Base-by-base conservation (phyloP, 495 filamentous ascomycete genomes). In the Aspergillus coremiiformis region DNA sequence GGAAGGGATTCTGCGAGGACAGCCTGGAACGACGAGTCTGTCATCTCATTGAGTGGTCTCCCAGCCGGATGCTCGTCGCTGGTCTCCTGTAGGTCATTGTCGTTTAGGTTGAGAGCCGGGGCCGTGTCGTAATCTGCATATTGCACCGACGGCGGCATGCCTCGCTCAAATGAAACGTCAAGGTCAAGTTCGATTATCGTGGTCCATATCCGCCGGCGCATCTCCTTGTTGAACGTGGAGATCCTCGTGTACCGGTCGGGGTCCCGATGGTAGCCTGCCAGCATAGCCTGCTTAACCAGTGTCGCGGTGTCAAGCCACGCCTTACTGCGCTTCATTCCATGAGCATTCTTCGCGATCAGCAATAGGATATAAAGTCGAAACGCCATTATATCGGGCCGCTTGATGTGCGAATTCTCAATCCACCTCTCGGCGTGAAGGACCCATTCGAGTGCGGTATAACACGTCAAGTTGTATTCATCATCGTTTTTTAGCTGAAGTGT, bases 141-240 rank as follows among this genome's bases (percentile, higher is more conserved):
- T 4, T 78, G 70, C 9, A 85, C 46, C 10, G 80, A 67, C 10
- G 81, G 78, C 0, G 79, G 76, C 54, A 80, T 79, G 0, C 82
- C 83, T 1, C 78, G 71, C 42, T 81, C 78, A 22, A 85, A 51
- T 39, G 80, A 75, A 5, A 83, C 74, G 49, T 83, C 78, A n/a
- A 84, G 57, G 21, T 76, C 70, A 6, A 85, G 66, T 61, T 85
- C 83, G 27, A 86, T 51, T 14, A 85, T 78, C 1, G 81, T 83
- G n/a, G 75, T 78, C 84, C 84, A 87, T 11, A 89, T 68, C 19
- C 85, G 72, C 39, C 84, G 67, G n/a, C 84, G 76, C 72, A 86
- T 79, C 64, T 89, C 85, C 42, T 79, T 74, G 12, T 72, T 69
- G 24, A 84, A 78, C 0, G 73, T 64, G 0, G 78, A 74, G 35